Conservation (phyloP, 805 yeast genomes). For the Alloascoidea hylecoeti region DNA sequence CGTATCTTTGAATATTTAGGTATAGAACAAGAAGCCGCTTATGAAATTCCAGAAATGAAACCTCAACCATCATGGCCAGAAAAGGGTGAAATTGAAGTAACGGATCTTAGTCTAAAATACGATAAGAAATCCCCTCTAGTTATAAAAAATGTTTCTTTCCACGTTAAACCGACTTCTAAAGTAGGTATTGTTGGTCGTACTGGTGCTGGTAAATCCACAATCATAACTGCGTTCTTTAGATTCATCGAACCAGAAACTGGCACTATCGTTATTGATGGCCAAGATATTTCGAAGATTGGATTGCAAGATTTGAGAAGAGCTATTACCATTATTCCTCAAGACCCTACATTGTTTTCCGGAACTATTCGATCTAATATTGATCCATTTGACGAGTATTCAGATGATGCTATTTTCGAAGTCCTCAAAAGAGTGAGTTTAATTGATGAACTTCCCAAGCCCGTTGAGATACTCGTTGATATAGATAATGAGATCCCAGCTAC, state of each 20-base stretch:
- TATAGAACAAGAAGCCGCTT: constrained; percentile 80
- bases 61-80: constrained; percentile 78
- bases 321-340: constrained; percentile 76
- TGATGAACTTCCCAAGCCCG: constrained; percentile 16
- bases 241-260: constrained; percentile 77
- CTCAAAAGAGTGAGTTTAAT: constrained; percentile 62
- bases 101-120: constrained; percentile 70
- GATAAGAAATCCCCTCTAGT: constrained; percentile 88
- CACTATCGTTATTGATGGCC: constrained; percentile 51
- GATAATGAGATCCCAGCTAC: constrained; percentile 6
- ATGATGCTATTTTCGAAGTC: constrained; percentile 54
- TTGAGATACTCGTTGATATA: constrained; percentile 19
- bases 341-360: constrained; percentile 72
- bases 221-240: constrained; percentile 40
- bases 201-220: constrained; percentile 53
- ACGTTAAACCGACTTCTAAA: constrained; percentile 64
- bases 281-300: constrained; percentile 61
- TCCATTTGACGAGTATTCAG: constrained; percentile 51
- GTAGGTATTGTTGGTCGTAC: constrained; percentile 57
- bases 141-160: constrained; percentile 74
- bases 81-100: constrained; percentile 63
- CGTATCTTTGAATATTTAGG: constrained; percentile 77
- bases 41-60: constrained; percentile 39
- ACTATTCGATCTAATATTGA: constrained; percentile 64
- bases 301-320: constrained; percentile 59